phyloP scores from a whole-genome alignment of 2,329 filamentous ascomycete species.

The Xylariaceae sp. region DNA sequence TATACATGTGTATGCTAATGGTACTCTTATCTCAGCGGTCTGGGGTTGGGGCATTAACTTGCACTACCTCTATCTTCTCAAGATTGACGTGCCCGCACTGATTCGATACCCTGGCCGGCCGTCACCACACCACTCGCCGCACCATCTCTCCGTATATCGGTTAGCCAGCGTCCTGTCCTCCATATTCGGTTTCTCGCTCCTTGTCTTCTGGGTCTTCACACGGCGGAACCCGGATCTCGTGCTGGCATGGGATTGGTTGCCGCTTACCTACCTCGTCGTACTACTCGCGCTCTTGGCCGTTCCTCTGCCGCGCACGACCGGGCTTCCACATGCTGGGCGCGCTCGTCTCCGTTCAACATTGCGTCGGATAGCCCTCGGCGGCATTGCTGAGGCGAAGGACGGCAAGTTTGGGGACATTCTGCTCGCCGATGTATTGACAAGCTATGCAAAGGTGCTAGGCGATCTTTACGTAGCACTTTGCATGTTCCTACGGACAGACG shows the following conservation, averaged over 20 bases:
- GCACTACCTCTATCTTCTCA: conserved; percentile 78
- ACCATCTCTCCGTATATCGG: conserved; percentile 85
- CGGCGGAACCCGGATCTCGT: conserved; percentile 73
- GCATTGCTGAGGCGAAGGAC: conserved; percentile 83
- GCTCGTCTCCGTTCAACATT: conserved; percentile 77
- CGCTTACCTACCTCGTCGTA: conserved; percentile 80
- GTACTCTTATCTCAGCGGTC: conserved; percentile 64
- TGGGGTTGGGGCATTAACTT: conserved; percentile 97
- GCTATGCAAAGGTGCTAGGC: conserved; percentile 89
- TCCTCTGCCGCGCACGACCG: conserved; percentile 66
- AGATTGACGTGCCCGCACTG: conserved; percentile 86
- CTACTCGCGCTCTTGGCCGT: conserved; percentile 75
- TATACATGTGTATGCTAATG: background rate
- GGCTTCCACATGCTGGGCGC: conserved; percentile 72
- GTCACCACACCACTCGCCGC: conserved; percentile 72
- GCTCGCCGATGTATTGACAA: conserved; percentile 91
- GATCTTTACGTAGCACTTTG: conserved; percentile 89
- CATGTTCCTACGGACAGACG: conserved; percentile 81
- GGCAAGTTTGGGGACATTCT: conserved; percentile 95
- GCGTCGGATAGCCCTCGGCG: conserved; percentile 80
- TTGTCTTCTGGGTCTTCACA: conserved; percentile 85
- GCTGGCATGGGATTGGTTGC: conserved; percentile 81
- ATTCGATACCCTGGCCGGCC: conserved; percentile 84
- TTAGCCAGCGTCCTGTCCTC: conserved; percentile 79
- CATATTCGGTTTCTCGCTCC: conserved; percentile 73